These are phyloP conservation scores for Phialocephala subalpina DNA, from an alignment of 2,329 filamentous ascomycete genomes.

Conservation along the genomic window DNA sequence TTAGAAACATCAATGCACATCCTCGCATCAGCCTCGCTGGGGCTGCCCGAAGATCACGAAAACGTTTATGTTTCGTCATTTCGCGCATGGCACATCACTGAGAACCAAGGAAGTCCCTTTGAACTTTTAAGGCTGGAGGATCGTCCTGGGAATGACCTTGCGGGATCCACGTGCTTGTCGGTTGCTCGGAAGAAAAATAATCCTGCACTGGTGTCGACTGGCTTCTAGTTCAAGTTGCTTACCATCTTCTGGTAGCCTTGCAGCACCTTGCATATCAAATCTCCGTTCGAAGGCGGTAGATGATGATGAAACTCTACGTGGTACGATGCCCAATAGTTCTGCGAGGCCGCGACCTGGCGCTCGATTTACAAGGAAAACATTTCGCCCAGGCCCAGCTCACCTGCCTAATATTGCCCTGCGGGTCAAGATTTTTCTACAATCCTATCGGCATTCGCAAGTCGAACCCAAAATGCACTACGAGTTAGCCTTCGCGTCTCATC, in stretches of 20 bases:
- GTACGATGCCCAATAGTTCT: background rate
- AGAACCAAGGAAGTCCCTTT: slow-evolving; percentile 17
- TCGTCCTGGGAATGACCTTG: slow-evolving; percentile 13
- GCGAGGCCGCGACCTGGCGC: background rate
- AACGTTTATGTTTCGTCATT: slow-evolving; percentile 23
- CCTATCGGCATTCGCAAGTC: slow-evolving; percentile 14
- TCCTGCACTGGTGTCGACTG: background rate
- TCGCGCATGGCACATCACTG: slow-evolving; percentile 16
- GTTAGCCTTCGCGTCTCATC: background rate
- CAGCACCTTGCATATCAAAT: slow-evolving; percentile 9
- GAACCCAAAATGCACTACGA: slow-evolving; percentile 7
- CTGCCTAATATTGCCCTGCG: background rate
- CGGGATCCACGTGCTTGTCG: slow-evolving; percentile 10
- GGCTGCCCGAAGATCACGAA: slow-evolving; percentile 28
- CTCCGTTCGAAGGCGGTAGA: background rate
- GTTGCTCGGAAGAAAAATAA: slow-evolving; percentile 1
- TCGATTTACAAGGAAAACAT: background rate
- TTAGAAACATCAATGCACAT: slow-evolving; percentile 17
- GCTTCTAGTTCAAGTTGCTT: background rate
- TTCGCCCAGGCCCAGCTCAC: background rate
- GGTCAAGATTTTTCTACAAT: background rate
- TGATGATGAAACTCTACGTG: slow-evolving; percentile 3
- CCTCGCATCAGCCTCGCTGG: slow-evolving; percentile 30
- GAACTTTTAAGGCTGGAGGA: slow-evolving; percentile 1
- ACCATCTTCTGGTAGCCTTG: background rate